Evolutionary conservation across 2,329 filamentous ascomycete genomes (phyloP).

Genomic region (Nectriaceae sp.): DNA sequence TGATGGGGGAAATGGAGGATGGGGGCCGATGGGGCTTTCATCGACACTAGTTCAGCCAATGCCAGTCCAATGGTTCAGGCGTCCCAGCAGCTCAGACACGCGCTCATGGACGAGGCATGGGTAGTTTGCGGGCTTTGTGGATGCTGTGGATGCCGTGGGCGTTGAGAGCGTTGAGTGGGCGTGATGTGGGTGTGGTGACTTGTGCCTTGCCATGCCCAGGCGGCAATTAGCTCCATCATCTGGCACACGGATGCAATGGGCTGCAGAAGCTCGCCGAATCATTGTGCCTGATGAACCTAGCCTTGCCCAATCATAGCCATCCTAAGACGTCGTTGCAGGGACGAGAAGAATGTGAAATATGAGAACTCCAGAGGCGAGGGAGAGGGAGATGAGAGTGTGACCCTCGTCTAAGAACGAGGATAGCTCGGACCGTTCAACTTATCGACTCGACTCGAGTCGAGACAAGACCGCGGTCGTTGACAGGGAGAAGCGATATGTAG

Average conservation of each 20-base stretch:
- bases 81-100: background rate
- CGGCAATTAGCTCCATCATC: constrained; percentile 27
- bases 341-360: background rate
- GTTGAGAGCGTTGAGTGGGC: constrained; percentile 21
- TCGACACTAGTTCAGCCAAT: constrained; percentile 21
- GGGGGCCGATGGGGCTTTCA: constrained; percentile 15
- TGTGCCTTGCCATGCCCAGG: constrained; percentile 19
- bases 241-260: constrained; percentile 17
- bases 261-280: constrained; percentile 18
- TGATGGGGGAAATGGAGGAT: constrained; percentile 21
- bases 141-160: constrained; percentile 16
- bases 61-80: background rate
- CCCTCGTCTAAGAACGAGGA: background rate
- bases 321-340: constrained; percentile 15
- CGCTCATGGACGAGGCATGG: background rate
- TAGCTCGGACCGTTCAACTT: too few relatives aligned
- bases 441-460: background rate
- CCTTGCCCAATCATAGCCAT: constrained; percentile 1
- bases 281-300: constrained; percentile 5
- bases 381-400: background rate
- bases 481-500: background rate
- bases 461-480: background rate
- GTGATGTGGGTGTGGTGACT: constrained; percentile 15
- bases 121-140: background rate
- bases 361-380: background rate